These are phyloP conservation scores for Plectosphaerella plurivora DNA, from an alignment of 2,329 filamentous ascomycete species.

Conservation along the genomic window DNA sequence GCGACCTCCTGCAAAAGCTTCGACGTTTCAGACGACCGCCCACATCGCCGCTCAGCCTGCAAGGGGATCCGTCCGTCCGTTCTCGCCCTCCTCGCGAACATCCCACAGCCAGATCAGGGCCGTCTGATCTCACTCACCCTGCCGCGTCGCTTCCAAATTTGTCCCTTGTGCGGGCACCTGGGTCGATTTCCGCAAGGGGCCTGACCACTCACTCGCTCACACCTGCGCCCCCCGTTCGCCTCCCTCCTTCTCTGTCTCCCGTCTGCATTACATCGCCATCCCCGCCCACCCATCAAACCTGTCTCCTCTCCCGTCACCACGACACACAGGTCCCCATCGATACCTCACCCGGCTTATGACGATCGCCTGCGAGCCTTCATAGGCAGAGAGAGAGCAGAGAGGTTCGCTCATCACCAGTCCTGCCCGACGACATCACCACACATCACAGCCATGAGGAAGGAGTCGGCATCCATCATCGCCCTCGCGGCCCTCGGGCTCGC, in stretches of 20 bases:
- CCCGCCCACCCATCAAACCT: not conserved
- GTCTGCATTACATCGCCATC: not conserved
- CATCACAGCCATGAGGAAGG: conserved; percentile 18
- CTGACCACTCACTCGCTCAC: too few species aligned
- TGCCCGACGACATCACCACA: not conserved
- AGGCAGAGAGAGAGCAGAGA: too few species aligned
- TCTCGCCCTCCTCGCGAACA: not conserved
- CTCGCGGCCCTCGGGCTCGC: conserved; percentile 20
- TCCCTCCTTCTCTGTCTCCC: not conserved
- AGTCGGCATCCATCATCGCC: conserved; percentile 18
- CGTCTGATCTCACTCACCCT: not conserved
- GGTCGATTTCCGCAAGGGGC: too few species aligned
- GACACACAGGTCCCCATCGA: not conserved
- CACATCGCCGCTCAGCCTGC: not conserved
- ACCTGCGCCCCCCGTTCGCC: too few species aligned
- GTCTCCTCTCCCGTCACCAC: not conserved
- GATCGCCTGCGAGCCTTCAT: too few species aligned
- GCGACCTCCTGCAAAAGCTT: not conserved
- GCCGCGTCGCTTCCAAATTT: not conserved
- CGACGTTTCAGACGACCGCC: not conserved
- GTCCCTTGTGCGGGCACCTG: not conserved
- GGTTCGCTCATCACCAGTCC: not conserved
- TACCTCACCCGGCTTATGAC: not conserved
- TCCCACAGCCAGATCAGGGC: not conserved
- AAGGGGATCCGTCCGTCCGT: not conserved